A percentile compares a stretch with the other conserved stretches of the same genome.
phyloP scores from a whole-genome alignment of 2,329 filamentous ascomycete species.

The Gyromitra esculenta region DNA sequence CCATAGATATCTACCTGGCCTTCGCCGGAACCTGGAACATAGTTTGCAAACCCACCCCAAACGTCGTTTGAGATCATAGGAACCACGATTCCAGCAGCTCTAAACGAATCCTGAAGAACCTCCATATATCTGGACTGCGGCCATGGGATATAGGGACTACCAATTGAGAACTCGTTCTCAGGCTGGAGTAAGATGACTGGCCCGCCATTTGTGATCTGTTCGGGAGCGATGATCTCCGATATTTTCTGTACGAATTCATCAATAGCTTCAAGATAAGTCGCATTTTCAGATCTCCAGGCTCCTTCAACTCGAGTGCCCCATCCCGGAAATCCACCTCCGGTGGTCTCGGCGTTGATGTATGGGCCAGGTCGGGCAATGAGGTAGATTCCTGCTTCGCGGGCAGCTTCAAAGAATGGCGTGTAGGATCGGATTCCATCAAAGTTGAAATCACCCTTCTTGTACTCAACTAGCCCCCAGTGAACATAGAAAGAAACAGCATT shows the following conservation, averaged over 20 bases:
- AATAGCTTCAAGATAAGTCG: constrained; percentile 56
- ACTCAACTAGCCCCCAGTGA: constrained; percentile 81
- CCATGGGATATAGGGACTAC: constrained; percentile 39
- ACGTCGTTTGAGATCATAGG: constrained; percentile 69
- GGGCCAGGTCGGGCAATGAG: constrained; percentile 68
- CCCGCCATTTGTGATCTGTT: constrained; percentile 83
- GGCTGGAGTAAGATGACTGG: constrained; percentile 81
- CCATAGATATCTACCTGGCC: constrained; percentile 73
- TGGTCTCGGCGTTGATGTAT: constrained; percentile 66
- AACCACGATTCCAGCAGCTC: constrained; percentile 75
- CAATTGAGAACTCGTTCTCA: constrained; percentile 78
- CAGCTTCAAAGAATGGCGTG: constrained; percentile 79
- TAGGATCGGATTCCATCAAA: constrained; percentile 77
- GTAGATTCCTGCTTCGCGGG: constrained; percentile 77
- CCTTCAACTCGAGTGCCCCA: constrained; percentile 72
- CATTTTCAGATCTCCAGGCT: constrained; percentile 55
- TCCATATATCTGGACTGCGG: constrained; percentile 75
- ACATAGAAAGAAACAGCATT: constrained; percentile 82
- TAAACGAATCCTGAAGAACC: constrained; percentile 74
- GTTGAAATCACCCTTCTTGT: constrained; percentile 73
- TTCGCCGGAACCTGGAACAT: constrained; percentile 70
- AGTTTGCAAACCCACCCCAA: constrained; percentile 63
- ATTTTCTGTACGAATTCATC: constrained; percentile 70
- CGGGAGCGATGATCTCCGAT: constrained; percentile 73
- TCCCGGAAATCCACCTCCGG: constrained; percentile 81